Evolutionary conservation across 1,284 basidiomycete species (phyloP), one percentile per base, ranked within the genome.

Genomic region (Irpex rosettiformis): DNA sequence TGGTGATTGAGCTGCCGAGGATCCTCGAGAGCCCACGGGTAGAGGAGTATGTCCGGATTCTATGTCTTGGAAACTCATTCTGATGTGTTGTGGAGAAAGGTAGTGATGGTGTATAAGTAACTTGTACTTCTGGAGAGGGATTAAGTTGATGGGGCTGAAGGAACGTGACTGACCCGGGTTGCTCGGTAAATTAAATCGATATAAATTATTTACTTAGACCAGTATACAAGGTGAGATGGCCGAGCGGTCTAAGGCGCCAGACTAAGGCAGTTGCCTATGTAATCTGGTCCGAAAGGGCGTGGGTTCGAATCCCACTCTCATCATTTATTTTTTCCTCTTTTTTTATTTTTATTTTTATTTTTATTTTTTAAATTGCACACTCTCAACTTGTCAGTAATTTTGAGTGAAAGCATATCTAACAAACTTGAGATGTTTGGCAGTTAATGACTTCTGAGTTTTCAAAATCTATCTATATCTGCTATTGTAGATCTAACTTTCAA

Each of bases 231-330:
- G 43, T 18, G 82, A 85, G 85, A 86, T 88, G 86, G 85, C 85
- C 86, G 86, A 88, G 86, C 84, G 85, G 85, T 88, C 86, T 84
- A 87, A 88, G 86, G 86, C 85, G 85, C 85, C 83, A 88, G 86
- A 88, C 84, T 88, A 86, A 85, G 85, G 85, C 18, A 24, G 10
- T 47, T 40, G 33, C 8, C n/a, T 18, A 21, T 21, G 18, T 51
- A 25, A 65, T 68, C 69, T 67, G 67, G 68, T 70, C 70, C 70
- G 69, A 72, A 72, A 71, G 70, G 73, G 73, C 73, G 73, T 70
- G 74, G 72, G 74, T 75, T 76, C 73, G 72, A 76, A 75, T 75
- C 73, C 72, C 73, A 69, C 72, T 74, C 67, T 69, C 66, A 18
- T 51, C 48, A 51, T 16, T 25, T 25, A 13, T 47, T 47, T 51